phyloP scores from a whole-genome alignment of 2,329 filamentous ascomycete species.

The Hymenoscyphus occultus region DNA sequence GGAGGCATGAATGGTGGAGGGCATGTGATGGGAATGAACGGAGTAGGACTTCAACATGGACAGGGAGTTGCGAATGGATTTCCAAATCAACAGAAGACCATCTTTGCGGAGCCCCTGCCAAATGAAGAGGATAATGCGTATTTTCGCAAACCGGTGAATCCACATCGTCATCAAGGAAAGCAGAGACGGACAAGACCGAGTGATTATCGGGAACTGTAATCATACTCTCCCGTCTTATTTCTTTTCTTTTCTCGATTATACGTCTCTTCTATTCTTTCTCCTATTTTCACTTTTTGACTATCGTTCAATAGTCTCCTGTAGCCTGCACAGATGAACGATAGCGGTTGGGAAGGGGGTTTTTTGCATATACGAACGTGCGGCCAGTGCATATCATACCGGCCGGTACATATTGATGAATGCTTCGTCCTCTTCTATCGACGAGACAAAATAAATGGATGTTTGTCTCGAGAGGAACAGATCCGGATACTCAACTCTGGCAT shows the following conservation, averaged over 20 bases:
- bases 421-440: neutral
- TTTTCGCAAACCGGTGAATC: constrained; percentile 93
- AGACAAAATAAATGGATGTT: neutral
- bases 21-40: constrained; percentile 33
- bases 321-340: neutral
- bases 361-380: neutral
- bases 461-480: neutral
- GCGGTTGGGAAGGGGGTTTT: neutral
- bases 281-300: neutral
- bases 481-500: constrained; percentile 9
- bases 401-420: neutral
- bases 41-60: constrained; percentile 35
- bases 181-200: constrained; percentile 78
- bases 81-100: constrained; percentile 52
- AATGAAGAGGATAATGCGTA: constrained; percentile 85
- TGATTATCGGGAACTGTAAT: constrained; percentile 80
- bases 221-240: neutral
- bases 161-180: constrained; percentile 81
- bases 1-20: constrained; percentile 30
- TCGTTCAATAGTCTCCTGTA: neutral
- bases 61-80: constrained; percentile 40
- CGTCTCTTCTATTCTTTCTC: neutral
- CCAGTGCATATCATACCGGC: neutral
- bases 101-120: constrained; percentile 49
- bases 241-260: neutral